Percentiles rank a stretch among this genome's conserved stretches.
phyloP scores from a whole-genome alignment of 2,329 filamentous ascomycete genomes.

The Penicillium palitans region DNA sequence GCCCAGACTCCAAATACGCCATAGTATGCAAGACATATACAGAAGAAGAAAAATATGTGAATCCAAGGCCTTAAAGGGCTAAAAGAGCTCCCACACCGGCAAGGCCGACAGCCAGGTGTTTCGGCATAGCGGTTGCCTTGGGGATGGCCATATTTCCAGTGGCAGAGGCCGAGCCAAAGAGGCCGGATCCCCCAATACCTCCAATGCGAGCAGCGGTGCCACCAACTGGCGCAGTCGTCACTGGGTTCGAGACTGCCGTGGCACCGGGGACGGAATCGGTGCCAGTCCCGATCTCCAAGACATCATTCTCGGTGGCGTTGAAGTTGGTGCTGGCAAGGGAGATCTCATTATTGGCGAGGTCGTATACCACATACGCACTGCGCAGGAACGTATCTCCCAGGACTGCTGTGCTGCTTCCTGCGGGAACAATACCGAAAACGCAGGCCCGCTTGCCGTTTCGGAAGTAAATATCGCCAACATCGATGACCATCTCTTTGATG shows the following conservation, averaged over 20 bases:
- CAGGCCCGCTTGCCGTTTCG: constrained; percentile 41
- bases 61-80: constrained; percentile 14
- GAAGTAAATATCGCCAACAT: constrained; percentile 45
- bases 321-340: constrained; percentile 62
- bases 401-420: constrained; percentile 49
- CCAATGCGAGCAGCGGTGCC: constrained; percentile 48
- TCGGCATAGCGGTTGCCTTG: constrained; percentile 17
- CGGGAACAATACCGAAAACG: constrained; percentile 53
- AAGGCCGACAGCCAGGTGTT: constrained; percentile 22
- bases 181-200: constrained; percentile 15
- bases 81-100: constrained; percentile 28
- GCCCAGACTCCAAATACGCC: constrained; percentile 14
- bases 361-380: constrained; percentile 64
- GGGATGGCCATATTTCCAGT: constrained; percentile 19
- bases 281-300: constrained; percentile 57
- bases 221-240: constrained; percentile 47
- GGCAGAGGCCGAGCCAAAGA: constrained; percentile 20
- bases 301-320: constrained; percentile 52
- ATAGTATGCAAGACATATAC: constrained; percentile 10
- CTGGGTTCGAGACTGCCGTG: constrained; percentile 52
- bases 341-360: constrained; percentile 61
- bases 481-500: constrained; percentile 58
- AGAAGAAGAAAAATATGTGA: constrained; percentile 1
- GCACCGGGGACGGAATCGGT: constrained; percentile 54
- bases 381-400: constrained; percentile 65